phyloP scores from a whole-genome alignment of 1,284 basidiomycete species.

The Ustilago curta region DNA sequence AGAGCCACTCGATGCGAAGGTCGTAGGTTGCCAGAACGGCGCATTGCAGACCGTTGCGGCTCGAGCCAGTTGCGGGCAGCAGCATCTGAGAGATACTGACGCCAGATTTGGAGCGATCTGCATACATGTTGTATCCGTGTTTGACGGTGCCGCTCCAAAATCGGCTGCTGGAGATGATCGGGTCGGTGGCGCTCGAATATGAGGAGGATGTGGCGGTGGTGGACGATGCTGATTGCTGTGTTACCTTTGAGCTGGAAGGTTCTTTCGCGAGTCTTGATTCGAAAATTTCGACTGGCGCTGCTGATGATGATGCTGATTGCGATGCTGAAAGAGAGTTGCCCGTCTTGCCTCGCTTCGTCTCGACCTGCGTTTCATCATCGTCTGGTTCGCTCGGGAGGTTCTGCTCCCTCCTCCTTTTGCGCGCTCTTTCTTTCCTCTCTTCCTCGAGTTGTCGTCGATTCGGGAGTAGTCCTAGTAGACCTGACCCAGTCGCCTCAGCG shows the following conservation, averaged over 20 bases:
- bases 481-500: too few relatives aligned
- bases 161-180: slow-evolving; percentile 35
- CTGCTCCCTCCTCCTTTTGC: slow-evolving; percentile 44
- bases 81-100: slow-evolving; percentile 43
- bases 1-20: slow-evolving; percentile 62
- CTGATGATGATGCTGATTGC: neutral
- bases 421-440: slow-evolving; percentile 52
- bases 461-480: slow-evolving; percentile 32
- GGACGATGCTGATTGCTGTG: neutral
- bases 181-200: slow-evolving; percentile 23
- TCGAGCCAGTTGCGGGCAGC: slow-evolving; percentile 47
- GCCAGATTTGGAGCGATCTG: slow-evolving; percentile 21
- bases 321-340: neutral
- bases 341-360: slow-evolving; percentile 13
- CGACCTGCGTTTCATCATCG: slow-evolving; percentile 19
- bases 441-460: slow-evolving; percentile 58
- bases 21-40: slow-evolving; percentile 62
- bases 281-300: neutral
- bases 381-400: slow-evolving; percentile 23
- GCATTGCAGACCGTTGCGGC: slow-evolving; percentile 39
- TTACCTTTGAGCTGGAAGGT: neutral
- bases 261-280: neutral
- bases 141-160: slow-evolving; percentile 64
- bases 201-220: neutral
- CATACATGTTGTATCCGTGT: slow-evolving; percentile 56